Evolutionary conservation across 768 basidiomycete genomes (phyloP).

Genomic region (Lentinula aciculospora): DNA sequence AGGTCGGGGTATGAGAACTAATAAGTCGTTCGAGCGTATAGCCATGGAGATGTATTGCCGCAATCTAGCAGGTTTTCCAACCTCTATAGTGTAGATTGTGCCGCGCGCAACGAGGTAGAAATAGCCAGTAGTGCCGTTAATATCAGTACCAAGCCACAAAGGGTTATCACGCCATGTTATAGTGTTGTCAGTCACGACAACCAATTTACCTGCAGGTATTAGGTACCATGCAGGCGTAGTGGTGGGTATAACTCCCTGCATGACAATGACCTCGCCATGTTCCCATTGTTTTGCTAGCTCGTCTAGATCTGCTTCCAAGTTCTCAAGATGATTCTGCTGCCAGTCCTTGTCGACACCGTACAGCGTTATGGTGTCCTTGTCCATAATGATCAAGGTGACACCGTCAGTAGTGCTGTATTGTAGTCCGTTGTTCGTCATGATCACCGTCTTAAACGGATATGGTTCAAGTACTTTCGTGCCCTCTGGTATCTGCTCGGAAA

Average conservation of each 20-base stretch:
- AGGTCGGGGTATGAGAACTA: not conserved
- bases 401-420: not conserved
- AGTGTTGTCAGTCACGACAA: not conserved
- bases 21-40: not conserved
- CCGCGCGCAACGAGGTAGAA: not conserved
- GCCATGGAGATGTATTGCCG: not conserved
- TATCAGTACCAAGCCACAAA: not conserved
- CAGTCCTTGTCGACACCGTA: not conserved
- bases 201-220: not conserved
- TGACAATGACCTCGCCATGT: not conserved
- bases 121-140: not conserved
- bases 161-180: not conserved
- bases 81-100: not conserved
- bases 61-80: not conserved
- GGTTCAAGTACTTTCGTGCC: not conserved
- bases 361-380: not conserved
- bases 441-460: not conserved
- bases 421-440: not conserved
- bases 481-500: not conserved
- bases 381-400: not conserved
- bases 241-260: not conserved
- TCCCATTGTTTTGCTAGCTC: not conserved
- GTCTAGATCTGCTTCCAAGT: not conserved
- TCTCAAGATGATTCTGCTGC: not conserved
- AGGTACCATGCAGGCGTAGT: not conserved